phyloP scores from a whole-genome alignment of 75 land plant genomes.

The Pseudotsuga menziesii region DNA sequence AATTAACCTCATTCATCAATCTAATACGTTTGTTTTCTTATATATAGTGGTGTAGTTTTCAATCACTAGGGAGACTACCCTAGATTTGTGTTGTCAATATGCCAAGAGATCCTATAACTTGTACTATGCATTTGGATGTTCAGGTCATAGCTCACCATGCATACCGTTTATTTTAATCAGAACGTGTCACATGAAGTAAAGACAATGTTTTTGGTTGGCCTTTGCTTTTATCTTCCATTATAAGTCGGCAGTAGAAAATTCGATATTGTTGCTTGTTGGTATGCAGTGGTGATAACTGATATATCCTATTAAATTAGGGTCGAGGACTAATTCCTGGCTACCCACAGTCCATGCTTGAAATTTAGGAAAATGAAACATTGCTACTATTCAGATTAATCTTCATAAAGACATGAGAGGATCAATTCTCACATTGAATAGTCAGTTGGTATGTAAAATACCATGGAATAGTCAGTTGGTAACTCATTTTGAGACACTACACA shows the following conservation, averaged over 20 bases:
- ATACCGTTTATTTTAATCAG: background rate
- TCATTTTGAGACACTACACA: too few relatives aligned
- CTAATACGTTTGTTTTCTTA: background rate
- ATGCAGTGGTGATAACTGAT: conserved; percentile 30
- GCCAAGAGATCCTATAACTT: too few relatives aligned
- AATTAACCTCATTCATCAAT: background rate
- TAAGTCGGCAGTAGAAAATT: background rate
- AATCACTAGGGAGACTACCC: conserved; percentile 69
- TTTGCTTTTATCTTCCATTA: background rate
- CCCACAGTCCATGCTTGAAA: conserved; percentile 59
- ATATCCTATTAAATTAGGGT: conserved; percentile 52
- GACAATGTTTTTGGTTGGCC: background rate
- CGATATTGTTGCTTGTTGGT: background rate
- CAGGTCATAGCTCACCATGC: too few relatives aligned
- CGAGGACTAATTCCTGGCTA: conserved; percentile 65
- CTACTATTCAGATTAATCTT: conserved; percentile 41
- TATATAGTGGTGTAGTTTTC: conserved; percentile 51
- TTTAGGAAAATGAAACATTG: conserved; percentile 58
- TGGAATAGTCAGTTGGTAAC: too few relatives aligned
- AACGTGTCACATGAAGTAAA: background rate
- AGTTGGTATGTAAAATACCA: too few relatives aligned
- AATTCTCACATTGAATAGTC: conserved; percentile 29
- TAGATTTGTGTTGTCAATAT: too few relatives aligned
- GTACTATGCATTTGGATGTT: too few relatives aligned
- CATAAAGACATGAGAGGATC: conserved; percentile 64